phyloP scores from a whole-genome alignment of 129 eudicot species.

The Scalesia atractyloides region DNA sequence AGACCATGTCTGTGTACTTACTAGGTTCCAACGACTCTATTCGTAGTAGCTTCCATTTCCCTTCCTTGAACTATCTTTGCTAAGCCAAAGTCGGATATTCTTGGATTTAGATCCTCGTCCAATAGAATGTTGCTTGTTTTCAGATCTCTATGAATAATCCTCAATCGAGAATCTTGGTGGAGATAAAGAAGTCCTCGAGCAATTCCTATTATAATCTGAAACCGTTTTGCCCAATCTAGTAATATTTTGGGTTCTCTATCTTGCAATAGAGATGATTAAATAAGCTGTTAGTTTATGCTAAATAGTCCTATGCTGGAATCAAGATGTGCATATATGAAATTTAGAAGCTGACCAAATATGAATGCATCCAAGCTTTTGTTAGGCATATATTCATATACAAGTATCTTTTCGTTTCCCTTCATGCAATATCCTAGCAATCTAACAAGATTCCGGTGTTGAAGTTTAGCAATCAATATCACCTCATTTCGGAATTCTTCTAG shows the following conservation, averaged over 20 bases:
- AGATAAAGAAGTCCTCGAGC: constrained; percentile 54
- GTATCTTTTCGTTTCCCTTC: constrained; percentile 44
- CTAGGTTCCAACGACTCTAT: constrained; percentile 49
- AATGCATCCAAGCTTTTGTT: neutral
- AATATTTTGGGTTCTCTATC: constrained; percentile 20
- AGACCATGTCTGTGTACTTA: neutral
- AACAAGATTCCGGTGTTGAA: constrained; percentile 58
- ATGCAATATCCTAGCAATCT: constrained; percentile 53
- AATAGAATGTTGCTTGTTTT: constrained; percentile 47
- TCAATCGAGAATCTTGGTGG: constrained; percentile 49
- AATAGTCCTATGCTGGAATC: neutral
- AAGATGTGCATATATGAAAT: neutral
- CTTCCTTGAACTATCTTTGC: constrained; percentile 52
- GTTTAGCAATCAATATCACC: constrained; percentile 47
- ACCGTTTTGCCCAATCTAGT: constrained; percentile 39
- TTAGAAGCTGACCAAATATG: neutral
- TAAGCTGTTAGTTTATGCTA: neutral
- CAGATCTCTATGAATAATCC: constrained; percentile 41
- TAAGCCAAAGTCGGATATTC: constrained; percentile 52
- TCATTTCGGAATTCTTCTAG: constrained; percentile 49
- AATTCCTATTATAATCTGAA: constrained; percentile 42
- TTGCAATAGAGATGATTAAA: neutral
- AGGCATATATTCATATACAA: constrained; percentile 47
- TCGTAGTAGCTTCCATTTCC: constrained; percentile 40
- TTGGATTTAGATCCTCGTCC: constrained; percentile 46